phyloP scores from a whole-genome alignment of 345 rosid genomes.

The Cochlearia excelsa region DNA sequence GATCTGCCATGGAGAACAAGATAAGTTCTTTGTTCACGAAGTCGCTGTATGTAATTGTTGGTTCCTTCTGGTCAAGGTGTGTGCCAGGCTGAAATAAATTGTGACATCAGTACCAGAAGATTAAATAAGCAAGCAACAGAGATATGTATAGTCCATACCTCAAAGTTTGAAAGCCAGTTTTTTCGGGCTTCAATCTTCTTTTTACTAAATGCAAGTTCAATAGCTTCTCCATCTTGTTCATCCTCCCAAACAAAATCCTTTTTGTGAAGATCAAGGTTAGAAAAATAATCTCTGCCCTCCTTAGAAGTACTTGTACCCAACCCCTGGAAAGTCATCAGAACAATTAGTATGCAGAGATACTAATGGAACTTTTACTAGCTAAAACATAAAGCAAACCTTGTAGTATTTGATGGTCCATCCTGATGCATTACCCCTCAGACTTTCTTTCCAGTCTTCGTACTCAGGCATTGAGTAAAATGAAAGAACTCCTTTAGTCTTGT shows the following conservation, averaged over 20 bases:
- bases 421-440: conserved; percentile 55
- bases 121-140: not conserved
- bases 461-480: conserved; percentile 93
- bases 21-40: conserved; percentile 96
- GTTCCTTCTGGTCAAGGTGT: conserved; percentile 70
- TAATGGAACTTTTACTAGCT: conserved; percentile 1
- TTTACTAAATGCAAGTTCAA: conserved; percentile 97
- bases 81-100: conserved; percentile 74
- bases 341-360: not conserved
- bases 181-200: conserved; percentile 96
- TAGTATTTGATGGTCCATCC: conserved; percentile 92
- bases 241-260: conserved; percentile 82
- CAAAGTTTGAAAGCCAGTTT: conserved; percentile 80
- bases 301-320: conserved; percentile 81
- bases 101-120: conserved; percentile 10
- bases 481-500: conserved; percentile 44
- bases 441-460: conserved; percentile 82
- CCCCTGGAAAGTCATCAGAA: conserved; percentile 48
- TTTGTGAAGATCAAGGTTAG: conserved; percentile 54
- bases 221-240: conserved; percentile 84
- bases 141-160: conserved; percentile 41
- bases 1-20: conserved; percentile 93
- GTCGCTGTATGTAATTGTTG: conserved; percentile 70
- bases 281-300: conserved; percentile 81
- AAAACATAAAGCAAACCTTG: conserved; percentile 57